Conservation (phyloP, 2,329 filamentous ascomycete species). For the Penicillium nordicum region DNA sequence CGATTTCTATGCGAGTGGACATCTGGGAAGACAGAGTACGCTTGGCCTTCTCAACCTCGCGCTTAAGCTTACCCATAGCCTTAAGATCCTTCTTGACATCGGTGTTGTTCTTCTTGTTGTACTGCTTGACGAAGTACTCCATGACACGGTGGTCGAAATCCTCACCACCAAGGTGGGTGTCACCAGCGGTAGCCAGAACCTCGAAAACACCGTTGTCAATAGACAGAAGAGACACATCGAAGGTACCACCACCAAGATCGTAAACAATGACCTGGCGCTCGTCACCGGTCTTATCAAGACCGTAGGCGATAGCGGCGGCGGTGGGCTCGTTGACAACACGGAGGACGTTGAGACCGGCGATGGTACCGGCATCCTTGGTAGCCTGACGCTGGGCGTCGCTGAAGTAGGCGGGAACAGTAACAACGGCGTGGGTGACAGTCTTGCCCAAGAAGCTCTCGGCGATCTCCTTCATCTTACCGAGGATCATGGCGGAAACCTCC, state of each 20-base stretch:
- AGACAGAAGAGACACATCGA: slow-evolving; percentile 88
- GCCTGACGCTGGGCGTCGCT: slow-evolving; percentile 97
- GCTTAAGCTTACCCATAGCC: slow-evolving; percentile 99
- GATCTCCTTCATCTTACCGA: slow-evolving; percentile 66
- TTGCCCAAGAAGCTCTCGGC: slow-evolving; percentile 61
- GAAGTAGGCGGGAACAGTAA: slow-evolving; percentile 96
- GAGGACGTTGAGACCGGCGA: slow-evolving; percentile 90
- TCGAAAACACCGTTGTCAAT: slow-evolving; percentile 93
- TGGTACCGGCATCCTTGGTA: slow-evolving; percentile 89
- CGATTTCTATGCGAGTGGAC: slow-evolving; percentile 92
- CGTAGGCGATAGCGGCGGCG: slow-evolving; percentile 91
- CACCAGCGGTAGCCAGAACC: slow-evolving; percentile 90
- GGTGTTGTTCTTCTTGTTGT: slow-evolving; percentile 97
- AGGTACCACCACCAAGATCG: slow-evolving; percentile 91
- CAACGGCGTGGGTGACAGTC: slow-evolving; percentile 64
- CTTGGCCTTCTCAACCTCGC: slow-evolving; percentile 99
- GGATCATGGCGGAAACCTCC: slow-evolving; percentile 65
- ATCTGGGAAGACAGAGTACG: slow-evolving; percentile 92
- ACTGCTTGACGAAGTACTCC: slow-evolving; percentile 91
- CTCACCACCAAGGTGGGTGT: slow-evolving; percentile 96
- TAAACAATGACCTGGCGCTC: slow-evolving; percentile 90
- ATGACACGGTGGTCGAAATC: slow-evolving; percentile 98
- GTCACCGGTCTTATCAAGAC: slow-evolving; percentile 78
- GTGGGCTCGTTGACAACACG: slow-evolving; percentile 97
- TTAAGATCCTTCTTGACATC: slow-evolving; percentile 93